phyloP scores from a whole-genome alignment of 768 basidiomycete species.

The Rhizopogon vulgaris region DNA sequence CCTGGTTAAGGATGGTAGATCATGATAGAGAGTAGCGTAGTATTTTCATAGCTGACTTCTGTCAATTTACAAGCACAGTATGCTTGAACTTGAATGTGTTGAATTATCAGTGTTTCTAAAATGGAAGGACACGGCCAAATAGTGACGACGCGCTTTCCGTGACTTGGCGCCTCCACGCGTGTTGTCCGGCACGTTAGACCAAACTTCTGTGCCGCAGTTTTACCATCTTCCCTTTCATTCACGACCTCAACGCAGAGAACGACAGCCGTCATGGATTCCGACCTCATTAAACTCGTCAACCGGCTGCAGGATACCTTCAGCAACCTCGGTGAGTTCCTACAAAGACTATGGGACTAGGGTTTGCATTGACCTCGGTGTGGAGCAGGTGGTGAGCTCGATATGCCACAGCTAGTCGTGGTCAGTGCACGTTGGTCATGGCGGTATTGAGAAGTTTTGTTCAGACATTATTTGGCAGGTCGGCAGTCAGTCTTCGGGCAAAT shows the following conservation, averaged over 20 bases:
- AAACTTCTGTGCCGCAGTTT: background rate
- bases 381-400: conserved; percentile 82
- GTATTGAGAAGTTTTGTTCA: background rate
- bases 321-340: conserved; percentile 63
- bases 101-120: too few relatives aligned
- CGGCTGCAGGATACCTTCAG: conserved; percentile 90
- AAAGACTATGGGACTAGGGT: conserved; percentile 2
- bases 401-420: conserved; percentile 89
- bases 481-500: conserved; percentile 95
- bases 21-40: conserved; percentile 14
- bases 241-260: background rate
- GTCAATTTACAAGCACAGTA: background rate
- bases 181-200: conserved; percentile 3
- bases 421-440: conserved; percentile 24
- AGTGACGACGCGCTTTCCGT: conserved; percentile 23
- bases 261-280: conserved; percentile 69
- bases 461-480: conserved; percentile 58
- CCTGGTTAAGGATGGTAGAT: conserved; percentile 13
- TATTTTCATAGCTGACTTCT: conserved; percentile 5
- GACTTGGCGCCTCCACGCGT: conserved; percentile 12
- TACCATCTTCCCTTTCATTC: background rate
- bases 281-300: conserved; percentile 92
- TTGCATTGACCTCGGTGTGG: conserved; percentile 4
- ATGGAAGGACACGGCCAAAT: conserved; percentile 12
- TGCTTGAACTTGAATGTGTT: too few relatives aligned